phyloP scores from a whole-genome alignment of 2,329 filamentous ascomycete genomes.

The Cladobotryum protrusum region DNA sequence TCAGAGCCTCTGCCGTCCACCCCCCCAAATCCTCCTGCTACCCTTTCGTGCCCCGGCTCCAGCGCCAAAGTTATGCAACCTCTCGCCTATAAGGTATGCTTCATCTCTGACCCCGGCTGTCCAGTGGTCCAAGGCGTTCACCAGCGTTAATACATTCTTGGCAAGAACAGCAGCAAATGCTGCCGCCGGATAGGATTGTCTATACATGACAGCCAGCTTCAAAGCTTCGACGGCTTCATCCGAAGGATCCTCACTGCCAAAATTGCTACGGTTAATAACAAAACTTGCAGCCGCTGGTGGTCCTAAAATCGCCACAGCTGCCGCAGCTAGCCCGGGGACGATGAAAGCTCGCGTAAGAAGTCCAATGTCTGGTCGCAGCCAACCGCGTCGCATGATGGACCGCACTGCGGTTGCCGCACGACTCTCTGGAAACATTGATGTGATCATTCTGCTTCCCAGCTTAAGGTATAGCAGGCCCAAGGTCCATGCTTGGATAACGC shows the following conservation, averaged over 20 bases:
- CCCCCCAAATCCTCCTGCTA: conserved; percentile 31
- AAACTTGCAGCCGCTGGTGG: conserved; percentile 54
- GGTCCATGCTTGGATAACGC: conserved; percentile 90
- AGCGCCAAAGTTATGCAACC: conserved; percentile 84
- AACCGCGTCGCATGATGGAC: conserved; percentile 67
- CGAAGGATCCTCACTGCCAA: conserved; percentile 18
- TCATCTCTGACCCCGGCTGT: conserved; percentile 81
- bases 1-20: conserved; percentile 27
- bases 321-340: conserved; percentile 63
- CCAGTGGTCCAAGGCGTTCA: conserved; percentile 66
- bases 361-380: conserved; percentile 68
- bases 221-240: conserved; percentile 22
- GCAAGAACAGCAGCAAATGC: conserved; percentile 43
- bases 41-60: conserved; percentile 30
- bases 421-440: conserved; percentile 60
- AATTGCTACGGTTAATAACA: conserved; percentile 23
- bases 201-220: conserved; percentile 37
- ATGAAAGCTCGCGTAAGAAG: conserved; percentile 82
- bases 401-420: conserved; percentile 69
- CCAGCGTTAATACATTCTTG: conserved; percentile 41
- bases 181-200: conserved; percentile 64
- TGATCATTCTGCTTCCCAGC: conserved; percentile 63
- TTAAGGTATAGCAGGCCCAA: conserved; percentile 87
- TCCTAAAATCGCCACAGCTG: conserved; percentile 52
- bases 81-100: conserved; percentile 90